A percentile compares a stretch with the other conserved stretches of the same genome.
Conservation (phyloP, 768 basidiomycete species). For the Macrolepiota albuminosa region DNA sequence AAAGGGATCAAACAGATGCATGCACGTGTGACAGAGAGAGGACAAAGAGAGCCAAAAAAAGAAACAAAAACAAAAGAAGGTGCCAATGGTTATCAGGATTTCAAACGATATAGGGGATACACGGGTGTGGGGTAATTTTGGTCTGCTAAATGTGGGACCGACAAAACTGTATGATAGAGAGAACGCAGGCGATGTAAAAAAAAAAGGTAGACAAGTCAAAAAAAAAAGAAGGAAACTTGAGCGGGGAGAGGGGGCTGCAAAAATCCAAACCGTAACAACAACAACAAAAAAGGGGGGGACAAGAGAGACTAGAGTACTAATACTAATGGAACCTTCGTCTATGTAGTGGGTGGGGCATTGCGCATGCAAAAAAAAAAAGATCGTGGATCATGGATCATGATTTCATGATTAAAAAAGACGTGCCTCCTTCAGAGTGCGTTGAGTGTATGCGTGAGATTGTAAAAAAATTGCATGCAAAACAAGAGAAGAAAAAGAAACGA, state of each 20-base stretch:
- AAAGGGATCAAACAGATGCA: too few species aligned
- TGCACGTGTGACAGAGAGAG: too few species aligned
- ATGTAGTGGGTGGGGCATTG: constrained; percentile 36
- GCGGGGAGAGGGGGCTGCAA: too few species aligned
- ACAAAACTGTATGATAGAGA: constrained; percentile 2
- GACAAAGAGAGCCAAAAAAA: too few species aligned
- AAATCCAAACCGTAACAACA: constrained; percentile 4
- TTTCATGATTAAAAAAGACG: constrained; percentile 39
- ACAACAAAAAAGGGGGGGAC: not conserved
- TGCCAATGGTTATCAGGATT: constrained; percentile 15
- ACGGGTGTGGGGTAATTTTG: constrained; percentile 4
- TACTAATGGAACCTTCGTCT: constrained; percentile 34
- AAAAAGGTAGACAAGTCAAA: not conserved
- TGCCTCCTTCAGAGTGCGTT: constrained; percentile 73
- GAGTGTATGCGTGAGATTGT: constrained; percentile 26
- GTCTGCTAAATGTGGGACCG: not conserved
- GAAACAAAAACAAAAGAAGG: not conserved
- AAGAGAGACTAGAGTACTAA: constrained; percentile 10
- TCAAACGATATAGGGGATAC: constrained; percentile 15
- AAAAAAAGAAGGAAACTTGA: not conserved
- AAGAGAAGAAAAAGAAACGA: constrained; percentile 15
- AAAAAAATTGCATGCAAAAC: constrained; percentile 45
- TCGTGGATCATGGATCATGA: constrained; percentile 3
- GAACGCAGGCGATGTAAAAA: not conserved
- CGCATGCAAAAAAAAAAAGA: constrained; percentile 38